These are phyloP conservation scores for Cryptococcus jaspeensis DNA, from an alignment of 1,284 basidiomycete species.

Conservation along the genomic window DNA sequence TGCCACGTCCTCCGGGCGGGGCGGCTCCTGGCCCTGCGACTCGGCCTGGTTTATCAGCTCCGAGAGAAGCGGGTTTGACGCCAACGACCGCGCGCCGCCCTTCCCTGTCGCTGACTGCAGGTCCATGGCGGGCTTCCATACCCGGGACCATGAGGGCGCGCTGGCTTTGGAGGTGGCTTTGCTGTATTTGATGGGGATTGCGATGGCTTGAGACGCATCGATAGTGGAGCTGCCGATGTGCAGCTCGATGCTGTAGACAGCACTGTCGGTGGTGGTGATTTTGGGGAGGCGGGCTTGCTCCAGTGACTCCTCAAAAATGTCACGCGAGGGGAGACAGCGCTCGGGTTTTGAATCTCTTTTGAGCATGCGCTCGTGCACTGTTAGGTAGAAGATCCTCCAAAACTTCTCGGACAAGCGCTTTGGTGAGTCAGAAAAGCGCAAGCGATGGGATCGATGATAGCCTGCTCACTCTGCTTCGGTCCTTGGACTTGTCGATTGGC, in stretches of 20 bases:
- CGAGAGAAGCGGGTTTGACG: constrained; percentile 26
- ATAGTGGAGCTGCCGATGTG: constrained; percentile 66
- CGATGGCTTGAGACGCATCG: constrained; percentile 66
- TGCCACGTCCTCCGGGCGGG: constrained; percentile 27
- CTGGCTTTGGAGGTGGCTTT: constrained; percentile 76
- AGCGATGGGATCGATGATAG: not conserved
- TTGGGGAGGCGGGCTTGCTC: not conserved
- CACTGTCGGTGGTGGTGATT: constrained; percentile 30
- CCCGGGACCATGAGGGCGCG: constrained; percentile 80
- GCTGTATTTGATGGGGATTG: constrained; percentile 71
- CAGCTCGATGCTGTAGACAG: constrained; percentile 48
- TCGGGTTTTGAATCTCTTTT: constrained; percentile 25
- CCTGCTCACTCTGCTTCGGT: constrained; percentile 26
- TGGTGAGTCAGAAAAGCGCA: constrained; percentile 9
- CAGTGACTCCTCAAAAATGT: not conserved
- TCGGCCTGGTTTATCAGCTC: constrained; percentile 29
- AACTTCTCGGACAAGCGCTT: constrained; percentile 77
- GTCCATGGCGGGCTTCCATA: constrained; percentile 55
- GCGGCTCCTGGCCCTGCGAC: constrained; percentile 17
- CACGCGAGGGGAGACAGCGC: not conserved
- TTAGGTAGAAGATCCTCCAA: constrained; percentile 56
- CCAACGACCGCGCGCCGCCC: not conserved
- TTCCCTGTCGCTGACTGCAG: constrained; percentile 23
- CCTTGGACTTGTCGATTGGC: constrained; percentile 42
- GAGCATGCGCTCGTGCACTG: constrained; percentile 54